Conservation (phyloP, 805 yeast species). For the Sugiyamaella lignohabitans region DNA sequence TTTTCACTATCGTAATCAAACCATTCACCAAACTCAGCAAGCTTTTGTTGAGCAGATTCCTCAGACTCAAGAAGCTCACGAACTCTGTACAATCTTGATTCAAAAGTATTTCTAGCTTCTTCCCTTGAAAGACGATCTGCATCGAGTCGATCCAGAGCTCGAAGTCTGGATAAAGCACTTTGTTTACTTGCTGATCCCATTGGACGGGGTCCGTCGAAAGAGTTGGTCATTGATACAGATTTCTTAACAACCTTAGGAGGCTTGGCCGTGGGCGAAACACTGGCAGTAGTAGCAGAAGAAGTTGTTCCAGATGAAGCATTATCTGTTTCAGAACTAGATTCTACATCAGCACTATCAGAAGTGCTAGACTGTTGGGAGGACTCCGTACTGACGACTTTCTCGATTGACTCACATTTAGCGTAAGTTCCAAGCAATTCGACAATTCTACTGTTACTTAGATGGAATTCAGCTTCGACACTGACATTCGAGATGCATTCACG, state of each 20-base stretch:
- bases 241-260: constrained; percentile 14
- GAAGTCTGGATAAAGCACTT: constrained; percentile 43
- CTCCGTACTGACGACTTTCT: constrained; percentile 2
- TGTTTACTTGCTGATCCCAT: constrained; percentile 43
- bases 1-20: constrained; percentile 63
- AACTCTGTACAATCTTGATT: constrained; percentile 62
- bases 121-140: constrained; percentile 47
- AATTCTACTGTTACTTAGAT: constrained; percentile 17
- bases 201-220: constrained; percentile 42
- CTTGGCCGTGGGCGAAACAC: constrained; percentile 7
- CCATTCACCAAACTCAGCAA: constrained; percentile 58
- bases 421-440: constrained; percentile 14
- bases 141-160: constrained; percentile 49
- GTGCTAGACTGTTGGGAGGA: constrained; percentile 8
- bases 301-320: constrained; percentile 8
- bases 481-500: constrained; percentile 13
- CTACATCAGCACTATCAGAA: constrained; percentile 12
- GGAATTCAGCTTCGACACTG: constrained; percentile 14
- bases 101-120: constrained; percentile 60
- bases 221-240: constrained; percentile 9
- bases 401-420: constrained; percentile 9
- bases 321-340: background rate
- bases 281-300: constrained; percentile 12
- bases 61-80: constrained; percentile 43
- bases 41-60: constrained; percentile 36